Base-by-base conservation (phyloP, 805 yeast genomes). In the Hanseniaspora lachancei region DNA sequence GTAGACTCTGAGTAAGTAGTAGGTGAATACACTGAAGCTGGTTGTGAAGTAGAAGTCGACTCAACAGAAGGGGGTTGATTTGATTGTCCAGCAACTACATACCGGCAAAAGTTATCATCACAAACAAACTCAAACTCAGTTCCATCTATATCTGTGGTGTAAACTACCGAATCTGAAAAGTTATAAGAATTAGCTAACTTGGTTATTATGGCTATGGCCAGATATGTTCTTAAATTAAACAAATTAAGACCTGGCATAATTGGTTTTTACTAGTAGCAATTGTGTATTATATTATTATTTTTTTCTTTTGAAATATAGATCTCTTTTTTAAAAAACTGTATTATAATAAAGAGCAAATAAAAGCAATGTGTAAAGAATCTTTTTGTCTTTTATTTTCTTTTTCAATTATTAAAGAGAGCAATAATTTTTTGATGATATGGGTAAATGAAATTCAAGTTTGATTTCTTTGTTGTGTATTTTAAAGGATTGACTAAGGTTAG, bases 401-500 rank as follows among this genome's bases (percentile, higher is more conserved):
- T 27, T 27, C 8, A 6, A 27, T 27, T 27, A 27, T 27, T 27
- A 27, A 27, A 7, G 8, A 32, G 15, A 32, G 35, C 13, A 12
- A 15, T 12, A 32, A 12, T 32, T 12, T 32, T 12, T 32, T 32
- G 35, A 12, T 6, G 23, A 20, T 39, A 18, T 39, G 18, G 20
- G 20, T 36, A 36, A n/a, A 36, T 21, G 43, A 10, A 40, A 32
- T 21, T 15, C 15, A 9, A 15, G 5, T 41, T 9, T 2, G 5
- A 20, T 23, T 40, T 40, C 7, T 20, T 39, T 40, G 46, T 40
- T 9, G 29, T 18, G 23, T 23, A 16, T 41, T 12, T 40, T 20
- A 38, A 50, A 50, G 18, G 54, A 50, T 50, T 50, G 54, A 42
- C 54, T 50, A 21, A 32, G 46, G 54, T 50, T 41, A 29, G 54